Percentiles rank a stretch among this genome's conserved stretches.
Evolutionary conservation across 1,284 basidiomycete species (phyloP).

Genomic region (Agaricales sp.): DNA sequence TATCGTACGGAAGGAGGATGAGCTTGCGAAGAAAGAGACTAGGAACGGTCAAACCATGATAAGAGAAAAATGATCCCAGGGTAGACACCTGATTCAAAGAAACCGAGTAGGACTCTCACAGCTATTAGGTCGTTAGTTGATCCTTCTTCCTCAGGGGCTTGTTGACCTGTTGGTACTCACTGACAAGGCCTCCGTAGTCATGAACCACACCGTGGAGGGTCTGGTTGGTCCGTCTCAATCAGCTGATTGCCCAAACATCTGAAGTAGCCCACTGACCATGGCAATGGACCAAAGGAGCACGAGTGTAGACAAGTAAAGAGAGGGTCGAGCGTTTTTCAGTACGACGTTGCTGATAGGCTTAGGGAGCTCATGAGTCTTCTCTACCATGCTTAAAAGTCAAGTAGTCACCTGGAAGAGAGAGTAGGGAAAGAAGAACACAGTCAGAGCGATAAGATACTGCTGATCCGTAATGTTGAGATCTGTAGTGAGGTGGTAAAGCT

Average conservation of each 20-base stretch:
- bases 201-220: slow-evolving; percentile 58
- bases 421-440: slow-evolving; percentile 37
- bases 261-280: not conserved
- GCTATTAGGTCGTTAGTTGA: slow-evolving; percentile 21
- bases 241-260: not conserved
- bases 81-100: slow-evolving; percentile 56
- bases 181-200: slow-evolving; percentile 53
- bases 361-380: not conserved
- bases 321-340: slow-evolving; percentile 60
- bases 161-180: slow-evolving; percentile 23
- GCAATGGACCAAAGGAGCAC: slow-evolving; percentile 32
- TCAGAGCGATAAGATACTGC: slow-evolving; percentile 58
- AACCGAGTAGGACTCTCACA: slow-evolving; percentile 58
- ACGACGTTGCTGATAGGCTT: slow-evolving; percentile 66
- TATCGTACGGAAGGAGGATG: slow-evolving; percentile 12
- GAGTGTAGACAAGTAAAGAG: slow-evolving; percentile 48
- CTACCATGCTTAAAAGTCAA: slow-evolving; percentile 18
- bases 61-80: slow-evolving; percentile 58
- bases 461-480: slow-evolving; percentile 48
- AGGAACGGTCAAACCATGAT: slow-evolving; percentile 37
- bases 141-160: slow-evolving; percentile 2
- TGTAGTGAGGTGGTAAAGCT: slow-evolving; percentile 37
- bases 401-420: slow-evolving; percentile 7
- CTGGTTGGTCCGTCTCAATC: slow-evolving; percentile 58
- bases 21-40: not conserved